Evolutionary conservation across 2,329 filamentous ascomycete species (phyloP).

Genomic region (Venturia oleaginea): DNA sequence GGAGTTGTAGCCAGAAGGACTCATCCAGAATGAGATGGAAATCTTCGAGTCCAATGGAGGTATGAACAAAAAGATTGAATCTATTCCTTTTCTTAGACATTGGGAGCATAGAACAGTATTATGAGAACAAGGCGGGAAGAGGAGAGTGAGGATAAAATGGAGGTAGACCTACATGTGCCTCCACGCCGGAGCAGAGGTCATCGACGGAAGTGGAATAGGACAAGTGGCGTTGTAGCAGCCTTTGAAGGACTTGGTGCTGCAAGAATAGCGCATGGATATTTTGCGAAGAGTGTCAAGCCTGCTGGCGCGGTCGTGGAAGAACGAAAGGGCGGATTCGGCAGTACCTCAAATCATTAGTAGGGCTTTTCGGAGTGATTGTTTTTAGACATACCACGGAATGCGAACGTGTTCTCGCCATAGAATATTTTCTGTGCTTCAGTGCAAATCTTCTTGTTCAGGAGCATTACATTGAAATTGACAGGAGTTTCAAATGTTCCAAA

Average conservation of each 20-base stretch:
- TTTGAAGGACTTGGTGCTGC: slow-evolving; percentile 10
- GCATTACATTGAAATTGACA: slow-evolving; percentile 12
- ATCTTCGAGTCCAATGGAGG: slow-evolving; percentile 14
- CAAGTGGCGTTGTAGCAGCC: slow-evolving; percentile 12
- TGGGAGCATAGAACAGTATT: not conserved
- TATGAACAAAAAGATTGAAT: slow-evolving; percentile 8
- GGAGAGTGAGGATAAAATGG: not conserved
- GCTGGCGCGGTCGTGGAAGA: slow-evolving; percentile 15
- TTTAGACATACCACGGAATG: slow-evolving; percentile 11
- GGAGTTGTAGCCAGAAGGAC: slow-evolving; percentile 15
- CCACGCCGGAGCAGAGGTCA: slow-evolving; percentile 13
- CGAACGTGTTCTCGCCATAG: slow-evolving; percentile 14
- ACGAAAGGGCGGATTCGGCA: slow-evolving; percentile 13
- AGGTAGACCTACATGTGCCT: slow-evolving; percentile 10
- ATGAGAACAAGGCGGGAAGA: not conserved
- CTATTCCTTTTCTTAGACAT: not conserved
- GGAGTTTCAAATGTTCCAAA: not conserved
- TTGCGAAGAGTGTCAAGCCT: slow-evolving; percentile 12
- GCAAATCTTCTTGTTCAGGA: slow-evolving; percentile 12
- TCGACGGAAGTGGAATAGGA: slow-evolving; percentile 12
- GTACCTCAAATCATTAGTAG: slow-evolving; percentile 14
- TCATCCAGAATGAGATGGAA: slow-evolving; percentile 16
- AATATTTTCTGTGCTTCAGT: slow-evolving; percentile 15
- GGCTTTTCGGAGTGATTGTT: not conserved
- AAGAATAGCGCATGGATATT: slow-evolving; percentile 12